These are phyloP conservation scores for Prinsepia uniflora DNA, from an alignment of 306 rosid species.

Conservation along the genomic window DNA sequence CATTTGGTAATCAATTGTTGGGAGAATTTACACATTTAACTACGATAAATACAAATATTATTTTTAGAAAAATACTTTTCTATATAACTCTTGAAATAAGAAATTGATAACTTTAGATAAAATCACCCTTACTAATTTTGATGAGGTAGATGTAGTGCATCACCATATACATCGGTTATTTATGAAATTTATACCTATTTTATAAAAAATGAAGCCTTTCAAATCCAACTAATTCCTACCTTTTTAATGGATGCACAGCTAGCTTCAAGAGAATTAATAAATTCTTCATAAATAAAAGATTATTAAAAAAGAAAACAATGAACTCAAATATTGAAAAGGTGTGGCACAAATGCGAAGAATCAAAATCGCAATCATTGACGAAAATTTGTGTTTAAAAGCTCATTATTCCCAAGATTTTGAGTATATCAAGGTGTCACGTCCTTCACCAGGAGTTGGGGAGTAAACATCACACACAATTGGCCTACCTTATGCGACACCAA, in stretches of 20 bases:
- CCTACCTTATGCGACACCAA: not conserved
- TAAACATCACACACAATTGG: not conserved
- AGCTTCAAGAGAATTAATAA: not conserved
- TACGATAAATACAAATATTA: no score
- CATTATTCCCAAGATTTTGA: not conserved
- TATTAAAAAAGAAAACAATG: not conserved
- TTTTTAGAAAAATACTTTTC: no score
- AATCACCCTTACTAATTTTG: no score
- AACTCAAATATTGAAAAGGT: not conserved
- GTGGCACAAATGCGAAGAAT: not conserved
- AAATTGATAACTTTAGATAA: no score
- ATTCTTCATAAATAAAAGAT: not conserved
- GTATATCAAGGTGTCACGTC: slow-evolving; percentile 20
- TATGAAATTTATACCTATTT: no score
- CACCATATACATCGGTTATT: not conserved
- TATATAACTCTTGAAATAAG: no score
- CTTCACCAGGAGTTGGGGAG: not conserved
- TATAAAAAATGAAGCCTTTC: not conserved
- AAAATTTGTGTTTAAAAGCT: not conserved
- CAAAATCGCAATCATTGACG: slow-evolving; percentile 2
- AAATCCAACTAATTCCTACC: not conserved
- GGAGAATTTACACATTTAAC: no score
- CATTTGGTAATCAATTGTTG: no score
- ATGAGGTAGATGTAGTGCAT: no score
- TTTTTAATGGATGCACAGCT: not conserved